A percentile compares a stretch with the other conserved stretches of the same genome.
Conservation (phyloP, 768 basidiomycete species). For the Phylloporus arenicola region DNA sequence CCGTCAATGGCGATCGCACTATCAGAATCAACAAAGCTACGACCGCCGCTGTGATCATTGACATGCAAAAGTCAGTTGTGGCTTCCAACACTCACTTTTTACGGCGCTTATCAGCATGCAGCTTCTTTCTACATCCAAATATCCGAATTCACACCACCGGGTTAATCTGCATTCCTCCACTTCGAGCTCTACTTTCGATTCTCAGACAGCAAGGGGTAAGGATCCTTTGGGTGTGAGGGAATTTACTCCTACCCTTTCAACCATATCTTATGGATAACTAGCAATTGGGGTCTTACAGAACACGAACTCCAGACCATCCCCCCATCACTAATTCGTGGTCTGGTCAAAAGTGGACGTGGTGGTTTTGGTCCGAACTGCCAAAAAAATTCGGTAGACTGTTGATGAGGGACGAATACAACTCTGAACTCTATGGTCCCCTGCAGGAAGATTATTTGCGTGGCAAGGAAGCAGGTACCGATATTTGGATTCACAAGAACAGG, state of each 20-base stretch:
- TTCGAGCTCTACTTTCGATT: conserved; percentile 43
- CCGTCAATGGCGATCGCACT: conserved; percentile 46
- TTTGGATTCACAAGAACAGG: conserved; percentile 74
- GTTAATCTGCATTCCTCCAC: conserved; percentile 51
- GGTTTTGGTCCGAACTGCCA: conserved; percentile 53
- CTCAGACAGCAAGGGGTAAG: conserved; percentile 48
- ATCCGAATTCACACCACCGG: conserved; percentile 51
- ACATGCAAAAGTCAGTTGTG: conserved; percentile 66
- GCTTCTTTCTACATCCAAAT: conserved; percentile 63
- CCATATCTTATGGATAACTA: conserved; percentile 19
- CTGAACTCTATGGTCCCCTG: conserved; percentile 59
- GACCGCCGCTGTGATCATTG: conserved; percentile 58
- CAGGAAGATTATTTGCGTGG: conserved; percentile 52
- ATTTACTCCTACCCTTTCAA: neutral
- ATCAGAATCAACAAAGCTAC: conserved; percentile 46
- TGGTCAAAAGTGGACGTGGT: conserved; percentile 42
- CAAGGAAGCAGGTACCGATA: conserved; percentile 50
- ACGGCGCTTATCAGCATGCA: conserved; percentile 18
- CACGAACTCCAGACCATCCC: conserved; percentile 58
- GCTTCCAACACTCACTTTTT: neutral
- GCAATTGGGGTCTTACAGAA: conserved; percentile 70
- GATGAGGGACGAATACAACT: conserved; percentile 56
- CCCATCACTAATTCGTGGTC: conserved; percentile 52
- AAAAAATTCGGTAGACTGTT: conserved; percentile 49
- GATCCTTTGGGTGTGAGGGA: conserved; percentile 59